Base-by-base conservation (phyloP, 768 basidiomycete genomes). In the Lactarius akahatsu region DNA sequence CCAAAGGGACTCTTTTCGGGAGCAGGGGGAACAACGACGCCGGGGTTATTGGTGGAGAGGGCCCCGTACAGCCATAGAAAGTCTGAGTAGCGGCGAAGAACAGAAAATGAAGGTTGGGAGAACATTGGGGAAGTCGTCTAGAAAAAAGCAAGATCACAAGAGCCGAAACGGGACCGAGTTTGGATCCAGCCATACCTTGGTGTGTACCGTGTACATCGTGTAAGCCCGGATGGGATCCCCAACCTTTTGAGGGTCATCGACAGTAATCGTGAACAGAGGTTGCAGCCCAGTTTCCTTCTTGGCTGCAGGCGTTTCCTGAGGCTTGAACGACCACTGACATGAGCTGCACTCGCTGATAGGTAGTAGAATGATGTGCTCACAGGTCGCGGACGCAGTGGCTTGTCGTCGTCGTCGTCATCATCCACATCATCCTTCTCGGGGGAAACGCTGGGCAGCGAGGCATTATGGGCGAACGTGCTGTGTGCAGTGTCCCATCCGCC, bases 211-310 rank as follows among this genome's bases (percentile, higher is more conserved):
- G 75, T 98, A 99, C 80, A 98, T 94, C 13, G 92, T 97, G 74
- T 94, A 97, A 18, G 89, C 86, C 64, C 92, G 89, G 57, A 98
- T 92, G 1, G 95, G 92, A 73, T 96, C 94, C n/a, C 97, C 97
- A 54, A 98, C 91, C 71, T 91, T 93, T 71, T 98, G 95, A 6
- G 97, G 97, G 76, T 99, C 97, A 61, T 94, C 92, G n/a, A 99
- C 94, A 0, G 90, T 85, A 69, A 99, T 93, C 9, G 84, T 76
- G 74, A 97, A 98, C 30, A 90, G 79, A 26, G 92, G 90, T 63
- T 83, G 85, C 43, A 89, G 72, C 1, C 81, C 81, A 62, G 80
- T 82, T 59, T 86, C 73, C 52, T 67, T 75, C 52, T 72, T 74
- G 28, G 72, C 67, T 38, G 69, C 45, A 7, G 71, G 61, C 2